phyloP scores from a whole-genome alignment of 2,329 filamentous ascomycete species.

The Neophaeococcomyces mojaviensis region DNA sequence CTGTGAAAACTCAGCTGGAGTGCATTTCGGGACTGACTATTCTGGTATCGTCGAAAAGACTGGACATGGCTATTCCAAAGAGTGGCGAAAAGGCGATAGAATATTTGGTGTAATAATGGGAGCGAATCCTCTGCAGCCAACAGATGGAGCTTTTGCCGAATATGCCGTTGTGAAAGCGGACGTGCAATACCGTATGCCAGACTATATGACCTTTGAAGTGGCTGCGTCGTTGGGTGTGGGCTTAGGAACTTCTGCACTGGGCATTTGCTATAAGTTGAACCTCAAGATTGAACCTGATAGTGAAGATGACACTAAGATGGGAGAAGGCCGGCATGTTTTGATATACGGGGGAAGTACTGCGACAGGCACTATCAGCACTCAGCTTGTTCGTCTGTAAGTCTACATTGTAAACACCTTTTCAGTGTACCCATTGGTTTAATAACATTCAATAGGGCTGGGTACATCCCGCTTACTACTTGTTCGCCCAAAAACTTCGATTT shows the following conservation, averaged over 20 bases:
- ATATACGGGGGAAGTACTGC: slow-evolving; percentile 40
- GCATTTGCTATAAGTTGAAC: neutral
- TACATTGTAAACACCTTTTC: slow-evolving; percentile 34
- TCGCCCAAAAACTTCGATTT: slow-evolving; percentile 38
- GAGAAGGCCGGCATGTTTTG: slow-evolving; percentile 31
- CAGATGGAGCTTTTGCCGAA: slow-evolving; percentile 31
- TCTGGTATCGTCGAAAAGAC: slow-evolving; percentile 26
- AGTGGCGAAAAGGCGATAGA: slow-evolving; percentile 31
- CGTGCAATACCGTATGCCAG: slow-evolving; percentile 27
- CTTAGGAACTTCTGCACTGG: slow-evolving; percentile 13
- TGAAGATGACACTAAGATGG: neutral
- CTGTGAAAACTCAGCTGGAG: slow-evolving; percentile 18
- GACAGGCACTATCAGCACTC: slow-evolving; percentile 36
- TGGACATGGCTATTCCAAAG: slow-evolving; percentile 12
- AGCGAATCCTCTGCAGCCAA: slow-evolving; percentile 23
- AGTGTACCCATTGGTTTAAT: too few species aligned
- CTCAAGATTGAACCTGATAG: neutral
- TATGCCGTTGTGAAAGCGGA: slow-evolving; percentile 27
- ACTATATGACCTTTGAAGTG: slow-evolving; percentile 26
- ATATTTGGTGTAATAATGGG: slow-evolving; percentile 33
- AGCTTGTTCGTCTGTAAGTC: slow-evolving; percentile 32
- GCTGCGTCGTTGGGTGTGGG: slow-evolving; percentile 29
- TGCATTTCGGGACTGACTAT: slow-evolving; percentile 28
- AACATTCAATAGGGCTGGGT: too few species aligned
- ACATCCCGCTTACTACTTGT: too few species aligned